phyloP scores from a whole-genome alignment of 1,284 basidiomycete species.

The Mycena citricolor region DNA sequence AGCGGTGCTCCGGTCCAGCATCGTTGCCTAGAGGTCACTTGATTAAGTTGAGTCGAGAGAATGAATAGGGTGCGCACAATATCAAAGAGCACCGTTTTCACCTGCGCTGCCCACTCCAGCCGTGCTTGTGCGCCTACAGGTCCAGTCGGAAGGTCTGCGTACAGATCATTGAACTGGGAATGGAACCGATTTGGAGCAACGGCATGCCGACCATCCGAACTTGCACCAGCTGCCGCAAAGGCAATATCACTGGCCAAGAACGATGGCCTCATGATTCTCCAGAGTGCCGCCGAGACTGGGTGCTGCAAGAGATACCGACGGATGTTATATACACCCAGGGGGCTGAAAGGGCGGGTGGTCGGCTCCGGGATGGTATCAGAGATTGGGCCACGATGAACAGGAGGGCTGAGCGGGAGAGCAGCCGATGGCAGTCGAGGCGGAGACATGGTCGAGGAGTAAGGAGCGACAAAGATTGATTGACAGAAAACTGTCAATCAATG shows the following conservation, averaged over 20 bases:
- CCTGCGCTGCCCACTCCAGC: not conserved
- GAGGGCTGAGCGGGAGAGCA: no score
- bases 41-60: not conserved
- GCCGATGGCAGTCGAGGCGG: no score
- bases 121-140: not conserved
- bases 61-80: not conserved
- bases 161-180: not conserved
- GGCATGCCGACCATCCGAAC: conserved; percentile 3
- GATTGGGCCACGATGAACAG: no score
- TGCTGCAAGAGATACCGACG: not conserved
- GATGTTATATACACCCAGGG: conserved; percentile 4
- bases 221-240: conserved; percentile 1
- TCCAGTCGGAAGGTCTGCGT: not conserved
- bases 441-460: no score
- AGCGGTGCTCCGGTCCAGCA: conserved; percentile 3
- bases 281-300: no score
- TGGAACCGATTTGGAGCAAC: not conserved
- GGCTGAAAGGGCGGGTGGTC: conserved; percentile 1
- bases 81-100: not conserved
- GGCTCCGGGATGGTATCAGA: not conserved
- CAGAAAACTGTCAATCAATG: no score
- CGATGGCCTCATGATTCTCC: no score
- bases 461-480: no score
- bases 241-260: conserved; percentile 6
- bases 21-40: conserved; percentile 1